A percentile compares a stretch with the other conserved stretches of the same genome.
These are phyloP conservation scores for Massarina eburnea DNA, from an alignment of 2,329 filamentous ascomycete genomes.

Conservation along the genomic window DNA sequence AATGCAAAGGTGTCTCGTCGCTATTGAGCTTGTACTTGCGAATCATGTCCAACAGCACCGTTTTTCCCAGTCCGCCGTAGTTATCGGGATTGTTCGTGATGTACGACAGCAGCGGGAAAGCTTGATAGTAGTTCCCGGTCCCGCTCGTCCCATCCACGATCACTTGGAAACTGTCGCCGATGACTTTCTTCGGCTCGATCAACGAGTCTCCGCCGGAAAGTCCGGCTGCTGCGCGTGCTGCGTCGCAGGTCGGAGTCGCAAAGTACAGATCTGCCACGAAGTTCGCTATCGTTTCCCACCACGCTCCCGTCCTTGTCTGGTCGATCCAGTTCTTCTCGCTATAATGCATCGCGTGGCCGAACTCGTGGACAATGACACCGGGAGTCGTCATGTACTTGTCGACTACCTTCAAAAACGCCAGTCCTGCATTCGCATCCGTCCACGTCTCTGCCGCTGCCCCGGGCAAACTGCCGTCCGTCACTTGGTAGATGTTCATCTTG, in stretches of 20 bases:
- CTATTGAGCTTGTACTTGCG: slow-evolving; percentile 47
- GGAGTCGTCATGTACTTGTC: slow-evolving; percentile 43
- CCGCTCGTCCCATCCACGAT: slow-evolving; percentile 50
- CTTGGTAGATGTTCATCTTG: slow-evolving; percentile 53
- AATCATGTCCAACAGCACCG: slow-evolving; percentile 32
- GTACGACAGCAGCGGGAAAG: slow-evolving; percentile 56
- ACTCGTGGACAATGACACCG: slow-evolving; percentile 53
- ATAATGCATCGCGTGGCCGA: slow-evolving; percentile 53
- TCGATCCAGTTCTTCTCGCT: slow-evolving; percentile 42
- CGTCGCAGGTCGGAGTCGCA: slow-evolving; percentile 49
- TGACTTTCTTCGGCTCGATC: slow-evolving; percentile 50
- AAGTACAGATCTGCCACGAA: slow-evolving; percentile 54
- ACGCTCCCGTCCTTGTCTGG: slow-evolving; percentile 50
- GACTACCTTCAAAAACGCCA: slow-evolving; percentile 50
- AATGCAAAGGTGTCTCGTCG: slow-evolving; percentile 55
- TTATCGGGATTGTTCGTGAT: slow-evolving; percentile 53
- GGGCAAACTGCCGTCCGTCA: slow-evolving; percentile 33
- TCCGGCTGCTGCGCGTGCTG: slow-evolving; percentile 40
- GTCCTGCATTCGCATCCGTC: slow-evolving; percentile 43
- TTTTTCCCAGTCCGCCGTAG: slow-evolving; percentile 29
- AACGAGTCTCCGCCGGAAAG: slow-evolving; percentile 42
- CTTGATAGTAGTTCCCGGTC: slow-evolving; percentile 55
- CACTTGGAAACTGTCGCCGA: slow-evolving; percentile 52
- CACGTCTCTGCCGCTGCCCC: slow-evolving; percentile 49
- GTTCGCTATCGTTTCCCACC: slow-evolving; percentile 57